phyloP scores from a whole-genome alignment of 1,284 basidiomycete species.

The Schizophyllum commune region DNA sequence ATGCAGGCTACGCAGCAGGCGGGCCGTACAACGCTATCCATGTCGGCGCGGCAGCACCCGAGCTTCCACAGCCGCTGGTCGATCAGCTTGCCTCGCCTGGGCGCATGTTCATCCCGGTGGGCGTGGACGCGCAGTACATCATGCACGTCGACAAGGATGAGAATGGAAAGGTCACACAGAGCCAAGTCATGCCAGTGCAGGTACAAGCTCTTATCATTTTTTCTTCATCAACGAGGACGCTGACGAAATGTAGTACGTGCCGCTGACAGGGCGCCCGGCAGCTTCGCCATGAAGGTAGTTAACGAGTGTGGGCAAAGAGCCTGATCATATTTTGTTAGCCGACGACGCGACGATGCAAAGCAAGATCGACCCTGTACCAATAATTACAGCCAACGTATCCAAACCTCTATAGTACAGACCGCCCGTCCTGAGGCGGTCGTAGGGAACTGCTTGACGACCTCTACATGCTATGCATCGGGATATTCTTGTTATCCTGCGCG shows the following conservation, averaged over 20 bases:
- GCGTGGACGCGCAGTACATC: conserved; percentile 55
- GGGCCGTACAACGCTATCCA: conserved; percentile 89
- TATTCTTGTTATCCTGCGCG: not conserved
- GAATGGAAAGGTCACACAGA: conserved; percentile 60
- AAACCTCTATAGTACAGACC: not conserved
- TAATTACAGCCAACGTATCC: not conserved
- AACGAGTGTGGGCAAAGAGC: no score
- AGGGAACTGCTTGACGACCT: not conserved
- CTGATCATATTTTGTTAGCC: no score
- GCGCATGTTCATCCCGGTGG: conserved; percentile 92
- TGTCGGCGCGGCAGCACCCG: conserved; percentile 88
- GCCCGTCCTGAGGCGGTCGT: not conserved
- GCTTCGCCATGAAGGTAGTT: not conserved
- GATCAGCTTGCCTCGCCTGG: conserved; percentile 82
- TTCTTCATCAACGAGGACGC: not conserved
- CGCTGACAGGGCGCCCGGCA: not conserved
- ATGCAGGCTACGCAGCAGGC: conserved; percentile 16
- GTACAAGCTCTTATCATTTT: not conserved
- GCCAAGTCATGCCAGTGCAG: conserved; percentile 70
- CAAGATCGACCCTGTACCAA: no score
- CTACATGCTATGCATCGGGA: not conserved
- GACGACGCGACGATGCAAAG: no score
- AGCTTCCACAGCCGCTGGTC: conserved; percentile 65
- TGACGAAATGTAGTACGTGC: not conserved
- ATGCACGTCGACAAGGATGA: conserved; percentile 77